phyloP scores from a whole-genome alignment of 108 stramenopile genomes.

The Cyclotella distinguenda region DNA sequence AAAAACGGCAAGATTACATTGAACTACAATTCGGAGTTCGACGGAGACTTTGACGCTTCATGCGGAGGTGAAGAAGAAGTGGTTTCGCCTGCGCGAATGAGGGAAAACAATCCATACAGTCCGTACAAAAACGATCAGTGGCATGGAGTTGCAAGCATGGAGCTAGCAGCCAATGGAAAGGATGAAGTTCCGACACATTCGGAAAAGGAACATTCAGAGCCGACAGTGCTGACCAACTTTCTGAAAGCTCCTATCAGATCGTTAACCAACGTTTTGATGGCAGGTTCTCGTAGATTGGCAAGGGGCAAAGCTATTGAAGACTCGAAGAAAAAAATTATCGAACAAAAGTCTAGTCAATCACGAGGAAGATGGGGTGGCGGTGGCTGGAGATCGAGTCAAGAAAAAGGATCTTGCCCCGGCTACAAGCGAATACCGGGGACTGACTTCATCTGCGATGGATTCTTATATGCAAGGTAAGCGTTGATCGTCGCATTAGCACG shows the following conservation, averaged over 20 bases:
- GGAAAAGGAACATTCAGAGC: slow-evolving; percentile 1
- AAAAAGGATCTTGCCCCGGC: slow-evolving; percentile 48
- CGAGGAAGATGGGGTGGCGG: background rate
- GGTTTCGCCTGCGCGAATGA: slow-evolving; percentile 4
- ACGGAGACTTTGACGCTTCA: slow-evolving; percentile 1
- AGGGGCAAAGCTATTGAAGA: slow-evolving; percentile 32
- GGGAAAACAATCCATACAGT: slow-evolving; percentile 9
- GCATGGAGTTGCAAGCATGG: slow-evolving; percentile 24
- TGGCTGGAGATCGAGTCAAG: slow-evolving; percentile 6
- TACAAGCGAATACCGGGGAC: slow-evolving; percentile 84
- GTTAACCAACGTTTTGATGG: slow-evolving; percentile 48
- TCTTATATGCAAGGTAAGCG: slow-evolving; percentile 6
- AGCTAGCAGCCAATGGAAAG: background rate
- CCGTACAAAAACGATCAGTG: slow-evolving; percentile 28
- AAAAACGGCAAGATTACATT: slow-evolving; percentile 50
- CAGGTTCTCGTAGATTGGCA: slow-evolving; percentile 42
- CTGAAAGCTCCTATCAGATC: slow-evolving; percentile 43
- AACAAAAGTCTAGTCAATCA: slow-evolving; percentile 1
- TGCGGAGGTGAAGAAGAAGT: background rate
- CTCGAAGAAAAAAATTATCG: slow-evolving; percentile 1
- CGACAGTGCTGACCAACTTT: slow-evolving; percentile 30
- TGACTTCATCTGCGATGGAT: slow-evolving; percentile 75
- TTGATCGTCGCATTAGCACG: background rate
- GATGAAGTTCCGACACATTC: background rate
- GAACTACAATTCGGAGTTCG: slow-evolving; percentile 35